Base-by-base conservation (phyloP, 129 eudicot species). In the Chrysanthemum makinoi region DNA sequence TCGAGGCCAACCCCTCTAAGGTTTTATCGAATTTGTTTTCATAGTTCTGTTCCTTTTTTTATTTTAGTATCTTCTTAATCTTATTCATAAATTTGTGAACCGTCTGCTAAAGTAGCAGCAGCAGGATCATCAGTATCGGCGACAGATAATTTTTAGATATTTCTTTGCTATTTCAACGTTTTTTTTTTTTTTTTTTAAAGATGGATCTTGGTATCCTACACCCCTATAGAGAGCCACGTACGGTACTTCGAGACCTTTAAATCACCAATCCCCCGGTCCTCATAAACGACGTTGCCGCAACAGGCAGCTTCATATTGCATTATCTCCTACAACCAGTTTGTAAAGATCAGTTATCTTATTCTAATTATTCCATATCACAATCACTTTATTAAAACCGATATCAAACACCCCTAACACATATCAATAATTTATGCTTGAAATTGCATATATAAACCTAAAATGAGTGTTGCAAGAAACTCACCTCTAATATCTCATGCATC, bases 201-300 rank as follows among this genome's bases (percentile, higher is more conserved):
- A 76, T 60, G 87, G 93, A 68, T 68, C 95, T 71, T 78, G 82
- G 75, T 81, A 89, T 72, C 84, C 82, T 50, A 89, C 84, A 14
- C 98, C 98, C 72, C 96, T 88, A 66, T 94, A 94, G 18, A 94
- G 76, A 50, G 88, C 84, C 72, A 94, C 69, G n/a, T n/a, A n/a
- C n/a, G 3, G 90, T 84, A 51, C 90, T 94, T 48, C 98, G 96
- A 48, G 98, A 94, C 75, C 98, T 87, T 95, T 95, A 94, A 72
- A 94, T 85, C 70, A 89, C 96, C 77, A 94, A 70, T 54, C 96
- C 95, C 33, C 88, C 91, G 15, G 98, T 94, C 79, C 87, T 89
- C 68, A 92, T 85, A 96, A 44, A 22, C 24, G 10, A 6, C 8
- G 51, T 53, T 53, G 50, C 24, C 50, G 3, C 57, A 33, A 11